A percentile compares a stretch with the other conserved stretches of the same genome.
These are phyloP conservation scores for Annulohypoxylon bovei DNA, from an alignment of 495 filamentous ascomycete genomes.

Conservation along the genomic window DNA sequence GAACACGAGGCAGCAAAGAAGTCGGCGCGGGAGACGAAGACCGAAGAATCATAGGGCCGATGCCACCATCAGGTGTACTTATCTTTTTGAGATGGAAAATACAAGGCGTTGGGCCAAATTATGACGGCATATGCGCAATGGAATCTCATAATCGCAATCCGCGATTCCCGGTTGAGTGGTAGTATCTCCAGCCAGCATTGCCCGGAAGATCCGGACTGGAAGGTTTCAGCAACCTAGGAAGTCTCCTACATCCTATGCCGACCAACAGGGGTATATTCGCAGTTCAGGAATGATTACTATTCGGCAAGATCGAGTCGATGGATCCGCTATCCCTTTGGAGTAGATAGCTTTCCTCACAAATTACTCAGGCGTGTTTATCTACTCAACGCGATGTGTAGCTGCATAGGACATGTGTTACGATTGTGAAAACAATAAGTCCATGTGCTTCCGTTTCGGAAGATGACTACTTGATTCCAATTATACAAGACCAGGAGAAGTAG, in stretches of 20 bases:
- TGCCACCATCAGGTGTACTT: slow-evolving; percentile 44
- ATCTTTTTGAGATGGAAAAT: slow-evolving; percentile 41
- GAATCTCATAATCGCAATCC: neutral
- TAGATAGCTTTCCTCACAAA: neutral
- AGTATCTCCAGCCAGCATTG: neutral
- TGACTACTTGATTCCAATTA: neutral
- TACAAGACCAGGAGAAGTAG: neutral
- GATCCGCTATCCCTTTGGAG: neutral
- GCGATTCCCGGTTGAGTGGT: neutral
- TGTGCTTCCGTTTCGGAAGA: neutral
- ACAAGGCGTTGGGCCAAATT: slow-evolving; percentile 13
- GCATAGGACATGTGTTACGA: neutral
- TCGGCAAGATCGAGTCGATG: neutral
- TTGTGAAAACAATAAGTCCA: neutral
- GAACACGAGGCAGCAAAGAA: slow-evolving; percentile 83
- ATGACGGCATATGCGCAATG: neutral
- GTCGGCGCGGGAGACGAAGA: slow-evolving; percentile 48
- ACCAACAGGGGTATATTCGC: too few species aligned
- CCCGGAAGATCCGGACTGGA: neutral
- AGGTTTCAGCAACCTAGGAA: neutral
- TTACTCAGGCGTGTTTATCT: neutral
- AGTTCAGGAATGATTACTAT: neutral
- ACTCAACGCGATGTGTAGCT: neutral
- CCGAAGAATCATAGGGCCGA: slow-evolving; percentile 36
- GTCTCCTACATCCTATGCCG: neutral